Base-by-base conservation (phyloP, 495 filamentous ascomycete genomes). In the Aspergillus cavernicola region DNA sequence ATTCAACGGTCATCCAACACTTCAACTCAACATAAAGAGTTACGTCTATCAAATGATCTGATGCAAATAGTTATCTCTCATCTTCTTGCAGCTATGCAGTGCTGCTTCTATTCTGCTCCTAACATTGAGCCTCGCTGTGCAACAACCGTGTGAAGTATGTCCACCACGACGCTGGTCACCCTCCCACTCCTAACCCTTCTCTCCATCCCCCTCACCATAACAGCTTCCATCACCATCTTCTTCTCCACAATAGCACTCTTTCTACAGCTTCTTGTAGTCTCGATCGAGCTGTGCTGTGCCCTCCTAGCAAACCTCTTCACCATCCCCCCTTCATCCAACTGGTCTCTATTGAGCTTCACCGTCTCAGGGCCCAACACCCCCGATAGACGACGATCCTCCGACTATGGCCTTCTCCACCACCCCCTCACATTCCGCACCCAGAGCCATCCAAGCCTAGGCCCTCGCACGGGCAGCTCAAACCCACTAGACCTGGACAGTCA, bases 191-290 rank as follows among this genome's bases (percentile, higher is more conserved):
- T 92, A 49, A 69, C 83, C 58, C 44, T 88, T 51, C 67, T 88
- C 59, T 84, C 85, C 11, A 68, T 90, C 18, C 87, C 89, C 1
- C 76, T 92, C 50, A 72, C 82, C 49, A 59, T 87, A 45, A 82
- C 87, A 45, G 89, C 88, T 44, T 77, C 75, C 53, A 59, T 90
- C 50, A 92, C 89, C 29, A 83, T 85, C 31, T 74, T 74, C 15
- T 53, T 90, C 38, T 85, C 88, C 31, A 74, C 88, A 44, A 69
- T 79, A 9, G 73, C 85, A 5, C 77, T 95, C 16, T 74, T 83
- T 55, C 56, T 89, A 47, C 81, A 86, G 22, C 77, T 86, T 6
- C 71, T 78, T 31, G 60, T 90, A 39, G 78, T 90, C 45, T 91
- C 89, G 61, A 61, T 86, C 54, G 87, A 90, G 58, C 74, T 92